Percentiles rank a stretch among this genome's conserved stretches.
phyloP scores from a whole-genome alignment of 495 filamentous ascomycete species.

The Penicillium egyptiacum region DNA sequence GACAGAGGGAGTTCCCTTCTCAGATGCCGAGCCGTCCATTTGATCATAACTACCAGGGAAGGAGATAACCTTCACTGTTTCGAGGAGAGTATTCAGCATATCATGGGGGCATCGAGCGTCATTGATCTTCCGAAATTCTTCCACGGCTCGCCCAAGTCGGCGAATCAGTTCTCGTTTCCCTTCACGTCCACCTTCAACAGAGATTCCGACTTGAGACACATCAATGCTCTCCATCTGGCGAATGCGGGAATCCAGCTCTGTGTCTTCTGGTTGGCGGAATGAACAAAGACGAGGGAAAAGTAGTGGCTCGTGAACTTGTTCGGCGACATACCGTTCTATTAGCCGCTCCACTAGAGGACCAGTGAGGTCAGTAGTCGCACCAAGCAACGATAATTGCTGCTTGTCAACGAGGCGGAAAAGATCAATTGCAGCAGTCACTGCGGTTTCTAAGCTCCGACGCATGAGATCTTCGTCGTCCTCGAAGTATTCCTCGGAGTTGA shows the following conservation, averaged over 20 bases:
- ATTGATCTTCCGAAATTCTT: constrained; percentile 85
- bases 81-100: constrained; percentile 85
- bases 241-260: constrained; percentile 87
- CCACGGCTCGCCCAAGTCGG: constrained; percentile 73
- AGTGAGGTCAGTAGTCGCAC: constrained; percentile 89
- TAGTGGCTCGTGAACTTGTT: constrained; percentile 86
- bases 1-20: constrained; percentile 62
- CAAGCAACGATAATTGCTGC: constrained; percentile 87
- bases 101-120: constrained; percentile 86
- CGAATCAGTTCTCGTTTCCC: constrained; percentile 71
- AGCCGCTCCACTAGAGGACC: constrained; percentile 88
- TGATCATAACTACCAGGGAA: constrained; percentile 42
- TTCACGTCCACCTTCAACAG: constrained; percentile 67
- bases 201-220: constrained; percentile 88
- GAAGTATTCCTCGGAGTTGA: constrained; percentile 53
- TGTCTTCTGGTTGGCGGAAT: constrained; percentile 76
- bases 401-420: constrained; percentile 95
- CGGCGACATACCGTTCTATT: constrained; percentile 92
- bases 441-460: constrained; percentile 81
- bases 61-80: constrained; percentile 84
- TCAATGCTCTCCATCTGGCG: constrained; percentile 92
- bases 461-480: constrained; percentile 87
- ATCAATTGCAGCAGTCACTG: constrained; percentile 91
- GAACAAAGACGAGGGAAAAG: constrained; percentile 80
- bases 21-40: constrained; percentile 40